Evolutionary conservation across 371 early-diverging fungal species (phyloP), one percentile per base, ranked within the genome.

Genomic region (Lichtheimia ornata): DNA sequence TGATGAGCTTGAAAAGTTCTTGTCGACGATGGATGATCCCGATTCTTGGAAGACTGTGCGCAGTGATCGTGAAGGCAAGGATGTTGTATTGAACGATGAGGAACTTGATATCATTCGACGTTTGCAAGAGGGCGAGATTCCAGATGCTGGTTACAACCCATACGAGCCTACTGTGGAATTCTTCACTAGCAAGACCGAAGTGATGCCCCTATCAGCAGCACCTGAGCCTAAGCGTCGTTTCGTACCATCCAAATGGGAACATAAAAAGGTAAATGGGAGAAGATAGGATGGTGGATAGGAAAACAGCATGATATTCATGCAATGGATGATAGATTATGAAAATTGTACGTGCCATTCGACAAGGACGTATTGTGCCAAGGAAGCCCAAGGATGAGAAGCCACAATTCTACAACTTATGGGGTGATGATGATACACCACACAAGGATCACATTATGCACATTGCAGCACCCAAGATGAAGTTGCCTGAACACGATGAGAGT

Each of bases 141-240:
- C 96, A 9, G 96, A 95, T 59, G 84, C 87, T 3, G 84, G 80
- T 13, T 93, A 87, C 66, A 84, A 98, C 69, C 96, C 96, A 13
- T 96, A 96, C 69, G 92, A 92, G 71, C 91, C 90, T 40, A 91
- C 91, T 1, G 90, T 96, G 18, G 98, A 97, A 69, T 98, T 89
- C 85, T 98, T 97, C 76, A 91, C 95, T 7, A 86, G 90, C 55
- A 85, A 93, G 71, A 86, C 89, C 0, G 86, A 86, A 73, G 65
- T 83, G 13, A 88, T 83, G 81, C 97, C 99, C 14, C 65, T 97
- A 28, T 84, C 83, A 54, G 87, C 84, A 27, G 90, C 91, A 6
- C 92, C 93, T 44, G 95, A 95, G 67, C 94, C 98, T n/a, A 98
- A 98, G 84, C 84, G 95, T 14, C 83, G 97, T 50, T 98, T 97